phyloP scores from a whole-genome alignment of 225 moss, liverwort and hornwort species.

The Lunularia cruciata region DNA sequence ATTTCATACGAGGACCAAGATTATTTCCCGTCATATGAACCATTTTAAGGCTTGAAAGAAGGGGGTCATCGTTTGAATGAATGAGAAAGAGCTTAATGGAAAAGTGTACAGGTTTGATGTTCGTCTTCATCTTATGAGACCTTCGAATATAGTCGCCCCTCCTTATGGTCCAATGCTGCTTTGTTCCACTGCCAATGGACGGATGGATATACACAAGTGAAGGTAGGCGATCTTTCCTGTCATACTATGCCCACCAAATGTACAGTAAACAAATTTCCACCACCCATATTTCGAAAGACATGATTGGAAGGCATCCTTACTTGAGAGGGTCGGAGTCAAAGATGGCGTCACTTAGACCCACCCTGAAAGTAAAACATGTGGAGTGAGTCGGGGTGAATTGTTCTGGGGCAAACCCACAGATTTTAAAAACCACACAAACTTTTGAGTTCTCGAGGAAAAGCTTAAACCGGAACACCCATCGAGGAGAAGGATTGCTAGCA shows the following conservation, averaged over 20 bases:
- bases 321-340: neutral
- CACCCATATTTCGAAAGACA: neutral
- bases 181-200: too few species aligned
- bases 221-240: neutral
- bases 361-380: neutral
- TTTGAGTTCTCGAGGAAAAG: neutral
- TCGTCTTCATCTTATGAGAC: too few species aligned
- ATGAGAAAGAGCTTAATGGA: too few species aligned
- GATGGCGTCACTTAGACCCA: neutral
- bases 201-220: neutral
- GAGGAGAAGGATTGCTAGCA: neutral
- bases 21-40: too few species aligned
- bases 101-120: too few species aligned
- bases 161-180: too few species aligned
- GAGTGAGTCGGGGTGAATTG: neutral
- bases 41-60: too few species aligned
- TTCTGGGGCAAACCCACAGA: neutral
- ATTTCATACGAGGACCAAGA: too few species aligned
- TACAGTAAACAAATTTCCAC: neutral
- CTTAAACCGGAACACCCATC: neutral
- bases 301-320: neutral
- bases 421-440: neutral
- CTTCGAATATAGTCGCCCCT: too few species aligned
- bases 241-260: neutral
- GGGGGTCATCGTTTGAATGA: too few species aligned